A percentile compares a stretch with the other conserved stretches of the same genome.
These are phyloP conservation scores for Backusella tarrabulga DNA, from an alignment of 192 early-diverging fungal species.

Conservation along the genomic window DNA sequence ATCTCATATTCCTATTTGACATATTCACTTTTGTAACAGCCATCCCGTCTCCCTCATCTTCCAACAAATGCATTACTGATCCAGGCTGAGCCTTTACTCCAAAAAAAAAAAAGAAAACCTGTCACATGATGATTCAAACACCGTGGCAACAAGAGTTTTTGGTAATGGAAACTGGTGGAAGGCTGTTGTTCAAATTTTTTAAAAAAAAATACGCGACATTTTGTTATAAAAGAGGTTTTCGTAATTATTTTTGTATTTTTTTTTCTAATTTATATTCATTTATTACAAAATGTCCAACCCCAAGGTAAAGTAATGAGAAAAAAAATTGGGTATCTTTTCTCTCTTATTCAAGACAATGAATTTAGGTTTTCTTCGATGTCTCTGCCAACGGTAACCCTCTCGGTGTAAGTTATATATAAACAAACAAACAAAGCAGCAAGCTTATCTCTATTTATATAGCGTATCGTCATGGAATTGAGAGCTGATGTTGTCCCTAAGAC, in stretches of 20 bases:
- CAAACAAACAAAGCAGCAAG: neutral
- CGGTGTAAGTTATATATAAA: conserved; percentile 43
- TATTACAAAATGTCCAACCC: neutral
- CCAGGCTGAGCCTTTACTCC: neutral
- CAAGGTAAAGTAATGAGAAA: neutral
- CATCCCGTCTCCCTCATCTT: neutral
- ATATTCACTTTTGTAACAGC: too few relatives aligned
- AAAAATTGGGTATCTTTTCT: neutral
- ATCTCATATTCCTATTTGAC: too few relatives aligned
- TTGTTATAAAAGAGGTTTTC: neutral
- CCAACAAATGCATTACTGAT: too few relatives aligned
- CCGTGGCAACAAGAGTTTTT: neutral
- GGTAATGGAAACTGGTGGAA: neutral
- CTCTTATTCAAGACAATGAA: neutral
- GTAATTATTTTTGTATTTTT: neutral
- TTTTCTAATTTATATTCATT: neutral
- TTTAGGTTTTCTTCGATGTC: conserved; percentile 69
- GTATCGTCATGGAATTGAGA: conserved; percentile 64
- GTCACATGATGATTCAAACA: neutral
- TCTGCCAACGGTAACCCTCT: conserved; percentile 43
- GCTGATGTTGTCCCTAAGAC: conserved; percentile 69
- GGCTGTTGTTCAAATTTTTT: neutral
- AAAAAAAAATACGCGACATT: neutral
- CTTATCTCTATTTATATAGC: conserved; percentile 25
- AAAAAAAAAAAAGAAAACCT: neutral